Conservation (phyloP, 1,139 yeast genomes). For the Candida glucosophila region DNA sequence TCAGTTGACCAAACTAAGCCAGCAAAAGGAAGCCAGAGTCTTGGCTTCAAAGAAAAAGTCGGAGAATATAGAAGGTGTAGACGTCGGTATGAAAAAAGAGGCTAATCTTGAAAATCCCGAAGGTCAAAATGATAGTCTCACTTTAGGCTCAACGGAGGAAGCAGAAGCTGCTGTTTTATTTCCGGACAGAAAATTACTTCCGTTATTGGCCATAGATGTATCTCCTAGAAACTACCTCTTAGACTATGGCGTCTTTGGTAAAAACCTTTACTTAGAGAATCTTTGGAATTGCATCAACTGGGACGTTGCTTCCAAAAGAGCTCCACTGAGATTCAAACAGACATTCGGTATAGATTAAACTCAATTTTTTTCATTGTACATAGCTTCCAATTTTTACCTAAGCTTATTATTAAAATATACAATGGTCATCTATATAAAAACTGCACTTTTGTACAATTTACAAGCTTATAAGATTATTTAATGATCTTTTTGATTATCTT, state of each 20-base stretch:
- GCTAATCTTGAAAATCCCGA: too few relatives aligned
- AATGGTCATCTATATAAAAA: too few relatives aligned
- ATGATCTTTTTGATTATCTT: constrained; percentile 76
- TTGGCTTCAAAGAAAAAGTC: constrained; percentile 16
- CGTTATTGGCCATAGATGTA: constrained; percentile 62
- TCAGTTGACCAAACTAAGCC: constrained; percentile 32
- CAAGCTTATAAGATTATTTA: too few relatives aligned
- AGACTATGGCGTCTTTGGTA: constrained; percentile 75
- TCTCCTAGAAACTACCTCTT: constrained; percentile 59
- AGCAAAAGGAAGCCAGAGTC: constrained; percentile 24
- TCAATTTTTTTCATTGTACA: constrained; percentile 2
- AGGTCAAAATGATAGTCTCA: too few relatives aligned
- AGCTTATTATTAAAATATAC: constrained; percentile 1
- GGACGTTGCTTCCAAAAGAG: constrained; percentile 52
- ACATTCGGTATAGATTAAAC: constrained; percentile 9
- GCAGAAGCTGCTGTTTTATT: constrained; percentile 32
- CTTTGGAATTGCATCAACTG: constrained; percentile 69
- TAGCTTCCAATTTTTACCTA: not conserved
- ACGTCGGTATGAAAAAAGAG: constrained; percentile 4
- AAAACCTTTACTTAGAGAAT: constrained; percentile 55
- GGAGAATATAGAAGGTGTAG: constrained; percentile 7
- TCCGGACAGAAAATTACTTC: constrained; percentile 41
- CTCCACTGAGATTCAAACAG: constrained; percentile 38
- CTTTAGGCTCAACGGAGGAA: constrained; percentile 33
- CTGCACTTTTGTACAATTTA: too few relatives aligned